phyloP scores from a whole-genome alignment of 2,329 filamentous ascomycete species.

The Pseudopithomyces maydicus region DNA sequence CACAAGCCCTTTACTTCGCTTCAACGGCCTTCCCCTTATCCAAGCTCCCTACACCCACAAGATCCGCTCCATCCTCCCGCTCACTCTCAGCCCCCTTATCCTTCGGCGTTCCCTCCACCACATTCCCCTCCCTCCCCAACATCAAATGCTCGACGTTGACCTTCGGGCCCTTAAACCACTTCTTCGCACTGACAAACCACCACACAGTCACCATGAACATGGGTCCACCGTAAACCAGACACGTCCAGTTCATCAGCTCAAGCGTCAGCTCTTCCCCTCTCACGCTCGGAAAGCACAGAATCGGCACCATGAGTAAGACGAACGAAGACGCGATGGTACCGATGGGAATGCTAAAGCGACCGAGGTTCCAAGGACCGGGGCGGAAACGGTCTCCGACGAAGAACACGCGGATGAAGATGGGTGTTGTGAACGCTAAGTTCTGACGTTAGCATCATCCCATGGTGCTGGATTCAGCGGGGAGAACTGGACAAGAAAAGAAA shows the following conservation, averaged over 20 bases:
- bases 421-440: slow-evolving; percentile 57
- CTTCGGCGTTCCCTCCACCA: slow-evolving; percentile 41
- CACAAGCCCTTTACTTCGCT: too few species aligned
- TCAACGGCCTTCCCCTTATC: not conserved
- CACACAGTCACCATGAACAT: slow-evolving; percentile 65
- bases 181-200: slow-evolving; percentile 67
- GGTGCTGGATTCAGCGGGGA: not conserved
- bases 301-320: slow-evolving; percentile 69
- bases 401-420: slow-evolving; percentile 63
- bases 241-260: slow-evolving; percentile 71
- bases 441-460: not conserved
- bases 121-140: slow-evolving; percentile 46
- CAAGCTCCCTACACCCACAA: not conserved
- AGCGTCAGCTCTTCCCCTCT: slow-evolving; percentile 60
- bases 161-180: slow-evolving; percentile 74
- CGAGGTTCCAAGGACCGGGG: slow-evolving; percentile 71
- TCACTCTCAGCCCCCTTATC: not conserved
- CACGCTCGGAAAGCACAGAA: slow-evolving; percentile 67
- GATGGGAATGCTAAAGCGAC: slow-evolving; percentile 61
- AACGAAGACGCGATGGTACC: slow-evolving; percentile 64
- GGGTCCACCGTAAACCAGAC: slow-evolving; percentile 67
- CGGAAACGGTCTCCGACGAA: slow-evolving; percentile 68
- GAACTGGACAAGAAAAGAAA: not conserved
- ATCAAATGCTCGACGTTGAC: slow-evolving; percentile 67
- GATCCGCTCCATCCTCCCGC: not conserved